Conservation (phyloP, 2,329 filamentous ascomycete genomes). For the Penicillium sp. region DNA sequence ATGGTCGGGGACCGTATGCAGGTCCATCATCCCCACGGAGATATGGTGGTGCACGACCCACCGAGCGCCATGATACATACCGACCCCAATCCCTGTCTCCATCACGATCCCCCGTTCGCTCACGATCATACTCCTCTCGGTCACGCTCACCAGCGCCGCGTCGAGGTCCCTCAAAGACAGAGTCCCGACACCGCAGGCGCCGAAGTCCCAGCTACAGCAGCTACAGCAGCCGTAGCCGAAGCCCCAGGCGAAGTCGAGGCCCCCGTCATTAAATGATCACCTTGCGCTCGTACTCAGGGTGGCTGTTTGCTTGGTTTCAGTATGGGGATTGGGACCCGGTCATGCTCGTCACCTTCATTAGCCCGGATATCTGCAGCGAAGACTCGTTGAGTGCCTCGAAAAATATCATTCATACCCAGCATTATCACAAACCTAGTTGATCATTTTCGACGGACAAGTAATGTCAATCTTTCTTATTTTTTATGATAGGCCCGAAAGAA, state of each 20-base stretch:
- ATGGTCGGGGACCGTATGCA: slow-evolving; percentile 30
- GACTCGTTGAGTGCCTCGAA: too few species aligned
- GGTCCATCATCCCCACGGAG: slow-evolving; percentile 36
- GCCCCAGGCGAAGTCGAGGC: slow-evolving; percentile 50
- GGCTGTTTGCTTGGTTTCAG: not conserved
- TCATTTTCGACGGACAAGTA: too few species aligned
- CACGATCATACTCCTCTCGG: slow-evolving; percentile 42
- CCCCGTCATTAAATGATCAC: slow-evolving; percentile 23
- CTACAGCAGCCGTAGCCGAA: slow-evolving; percentile 57
- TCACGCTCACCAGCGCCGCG: slow-evolving; percentile 46
- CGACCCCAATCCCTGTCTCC: slow-evolving; percentile 61
- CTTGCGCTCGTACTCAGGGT: not conserved
- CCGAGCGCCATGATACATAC: slow-evolving; percentile 58
- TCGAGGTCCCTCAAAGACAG: slow-evolving; percentile 33
- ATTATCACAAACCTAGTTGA: too few species aligned
- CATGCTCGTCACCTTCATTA: too few species aligned
- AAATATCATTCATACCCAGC: too few species aligned
- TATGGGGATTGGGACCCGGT: too few species aligned
- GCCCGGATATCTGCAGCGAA: too few species aligned
- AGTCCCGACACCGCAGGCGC: slow-evolving; percentile 46
- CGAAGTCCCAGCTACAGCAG: slow-evolving; percentile 65
- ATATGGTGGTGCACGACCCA: slow-evolving; percentile 39
- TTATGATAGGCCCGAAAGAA: too few species aligned
- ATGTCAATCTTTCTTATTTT: too few species aligned
- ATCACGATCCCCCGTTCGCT: slow-evolving; percentile 42